Percentiles rank a stretch among this genome's conserved stretches.
These are phyloP conservation scores for Brassica incana DNA, from an alignment of 345 rosid species.

Conservation along the genomic window DNA sequence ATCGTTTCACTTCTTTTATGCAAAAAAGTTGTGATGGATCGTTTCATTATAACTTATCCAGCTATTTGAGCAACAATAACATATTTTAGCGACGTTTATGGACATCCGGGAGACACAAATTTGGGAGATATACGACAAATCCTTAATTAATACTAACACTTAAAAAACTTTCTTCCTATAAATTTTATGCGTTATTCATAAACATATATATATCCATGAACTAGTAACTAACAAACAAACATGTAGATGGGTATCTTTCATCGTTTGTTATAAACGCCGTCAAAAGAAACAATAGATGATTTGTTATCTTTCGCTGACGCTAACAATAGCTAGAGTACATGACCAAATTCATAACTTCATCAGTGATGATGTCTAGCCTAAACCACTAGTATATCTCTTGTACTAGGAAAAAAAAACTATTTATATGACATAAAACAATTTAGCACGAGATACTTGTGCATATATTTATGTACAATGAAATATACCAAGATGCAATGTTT, in stretches of 20 bases:
- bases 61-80: neutral
- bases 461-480: slow-evolving; percentile 7
- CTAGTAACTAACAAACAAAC: neutral
- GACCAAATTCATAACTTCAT: neutral
- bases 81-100: neutral
- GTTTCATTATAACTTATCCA: neutral
- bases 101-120: neutral
- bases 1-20: neutral
- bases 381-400: neutral
- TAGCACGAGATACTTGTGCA: slow-evolving; percentile 30
- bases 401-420: neutral
- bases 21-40: neutral
- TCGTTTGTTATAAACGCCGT: neutral
- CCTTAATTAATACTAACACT: neutral
- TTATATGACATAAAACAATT: neutral
- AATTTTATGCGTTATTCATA: neutral
- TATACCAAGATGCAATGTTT: slow-evolving; percentile 12
- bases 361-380: neutral
- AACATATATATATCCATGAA: neutral
- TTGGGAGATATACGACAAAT: neutral
- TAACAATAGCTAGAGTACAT: neutral
- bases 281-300: neutral
- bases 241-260: neutral
- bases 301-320: neutral
- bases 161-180: neutral